phyloP scores from a whole-genome alignment of 1,284 basidiomycete genomes.

The Heterobasidion occidentale region DNA sequence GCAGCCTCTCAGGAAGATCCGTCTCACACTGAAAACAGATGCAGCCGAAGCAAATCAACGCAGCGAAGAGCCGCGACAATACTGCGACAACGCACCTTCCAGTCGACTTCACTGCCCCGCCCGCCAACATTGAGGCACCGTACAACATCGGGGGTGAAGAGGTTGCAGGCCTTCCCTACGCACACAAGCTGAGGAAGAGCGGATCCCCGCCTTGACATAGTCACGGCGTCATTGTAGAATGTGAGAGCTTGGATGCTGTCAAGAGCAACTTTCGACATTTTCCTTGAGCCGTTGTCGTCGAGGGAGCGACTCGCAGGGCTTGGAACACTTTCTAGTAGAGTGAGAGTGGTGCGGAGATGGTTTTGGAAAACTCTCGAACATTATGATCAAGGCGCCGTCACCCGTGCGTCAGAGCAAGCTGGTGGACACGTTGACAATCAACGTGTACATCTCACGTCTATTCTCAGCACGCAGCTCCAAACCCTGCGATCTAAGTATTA shows the following conservation, averaged over 20 bases:
- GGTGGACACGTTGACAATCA: too few species aligned
- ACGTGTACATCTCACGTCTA: too few species aligned
- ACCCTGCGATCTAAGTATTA: too few species aligned
- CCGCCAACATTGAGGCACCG: slow-evolving; percentile 79
- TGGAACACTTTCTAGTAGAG: too few species aligned
- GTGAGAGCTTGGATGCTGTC: slow-evolving; percentile 68
- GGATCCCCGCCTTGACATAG: slow-evolving; percentile 54
- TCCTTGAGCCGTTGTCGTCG: too few species aligned
- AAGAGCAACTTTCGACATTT: slow-evolving; percentile 64
- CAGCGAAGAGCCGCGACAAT: slow-evolving; percentile 1
- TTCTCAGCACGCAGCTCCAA: too few species aligned
- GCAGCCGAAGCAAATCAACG: background rate
- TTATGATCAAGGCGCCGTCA: too few species aligned
- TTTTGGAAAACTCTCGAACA: too few species aligned
- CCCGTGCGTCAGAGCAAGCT: too few species aligned
- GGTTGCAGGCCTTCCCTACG: slow-evolving; percentile 67
- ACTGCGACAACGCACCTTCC: slow-evolving; percentile 50
- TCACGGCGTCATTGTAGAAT: slow-evolving; percentile 67
- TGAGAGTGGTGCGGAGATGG: too few species aligned
- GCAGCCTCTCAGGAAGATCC: slow-evolving; percentile 73
- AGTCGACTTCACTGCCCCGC: slow-evolving; percentile 69
- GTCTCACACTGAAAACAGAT: slow-evolving; percentile 64
- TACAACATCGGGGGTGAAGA: slow-evolving; percentile 80
- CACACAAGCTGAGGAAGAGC: slow-evolving; percentile 78
- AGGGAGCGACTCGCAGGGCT: too few species aligned